Percentiles rank a stretch among this genome's conserved stretches.
Conservation (phyloP, 352 stramenopile genomes). For the Phytophthora niederhauseri region DNA sequence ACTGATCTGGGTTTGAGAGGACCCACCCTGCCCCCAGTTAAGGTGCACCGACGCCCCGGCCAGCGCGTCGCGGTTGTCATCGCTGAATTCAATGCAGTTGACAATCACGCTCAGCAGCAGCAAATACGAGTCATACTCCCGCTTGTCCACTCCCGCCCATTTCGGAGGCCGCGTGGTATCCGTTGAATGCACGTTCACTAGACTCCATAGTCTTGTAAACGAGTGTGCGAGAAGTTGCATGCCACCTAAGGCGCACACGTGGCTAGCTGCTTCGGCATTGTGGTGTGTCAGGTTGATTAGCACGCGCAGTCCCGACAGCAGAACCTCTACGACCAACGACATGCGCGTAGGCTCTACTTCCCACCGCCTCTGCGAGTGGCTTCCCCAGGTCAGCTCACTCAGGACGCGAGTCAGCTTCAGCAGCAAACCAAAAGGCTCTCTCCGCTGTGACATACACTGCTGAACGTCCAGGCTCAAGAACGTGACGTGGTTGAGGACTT, state of each 20-base stretch:
- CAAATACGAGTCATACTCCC: conserved; percentile 63
- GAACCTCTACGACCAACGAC: conserved; percentile 45
- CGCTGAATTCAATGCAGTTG: conserved; percentile 72
- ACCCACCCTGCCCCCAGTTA: background rate
- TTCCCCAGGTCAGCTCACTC: conserved; percentile 44
- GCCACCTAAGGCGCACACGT: conserved; percentile 46
- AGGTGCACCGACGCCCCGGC: conserved; percentile 9
- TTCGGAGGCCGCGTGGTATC: background rate
- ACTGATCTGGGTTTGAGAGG: background rate
- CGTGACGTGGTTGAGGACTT: conserved; percentile 71
- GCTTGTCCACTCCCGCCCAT: conserved; percentile 40
- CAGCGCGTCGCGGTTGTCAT: conserved; percentile 54
- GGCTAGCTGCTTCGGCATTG: conserved; percentile 49
- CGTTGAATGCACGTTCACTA: conserved; percentile 7
- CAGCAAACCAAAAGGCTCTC: conserved; percentile 42
- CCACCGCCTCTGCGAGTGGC: conserved; percentile 29
- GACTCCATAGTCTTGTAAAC: conserved; percentile 47
- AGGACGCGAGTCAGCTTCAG: conserved; percentile 47
- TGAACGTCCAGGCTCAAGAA: conserved; percentile 62
- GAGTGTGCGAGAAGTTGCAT: conserved; percentile 49
- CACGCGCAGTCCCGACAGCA: conserved; percentile 58
- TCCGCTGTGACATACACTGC: conserved; percentile 44
- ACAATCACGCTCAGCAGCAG: conserved; percentile 72
- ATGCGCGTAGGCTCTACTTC: conserved; percentile 33
- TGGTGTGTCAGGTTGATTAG: conserved; percentile 86